Percentiles rank a stretch among this genome's conserved stretches.
Conservation (phyloP, 1,284 basidiomycete genomes). For the Rhodofomes roseus region DNA sequence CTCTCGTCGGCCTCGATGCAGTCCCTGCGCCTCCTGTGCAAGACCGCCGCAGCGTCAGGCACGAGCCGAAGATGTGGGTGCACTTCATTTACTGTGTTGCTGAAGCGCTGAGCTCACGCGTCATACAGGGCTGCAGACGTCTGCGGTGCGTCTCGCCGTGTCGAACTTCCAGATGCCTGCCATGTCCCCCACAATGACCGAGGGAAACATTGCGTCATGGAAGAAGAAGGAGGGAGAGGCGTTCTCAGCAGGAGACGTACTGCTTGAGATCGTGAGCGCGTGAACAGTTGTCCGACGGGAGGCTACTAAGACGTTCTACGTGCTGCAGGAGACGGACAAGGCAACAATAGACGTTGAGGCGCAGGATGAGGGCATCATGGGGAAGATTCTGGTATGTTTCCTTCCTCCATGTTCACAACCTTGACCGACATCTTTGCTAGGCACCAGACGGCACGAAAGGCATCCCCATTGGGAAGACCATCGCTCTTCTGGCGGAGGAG, state of each 20-base stretch:
- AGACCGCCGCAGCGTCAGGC: conserved; percentile 13
- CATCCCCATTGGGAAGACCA: conserved; percentile 83
- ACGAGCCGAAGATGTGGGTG: conserved; percentile 19
- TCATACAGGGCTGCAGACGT: conserved; percentile 54
- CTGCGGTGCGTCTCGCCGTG: conserved; percentile 52
- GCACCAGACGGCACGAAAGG: conserved; percentile 80
- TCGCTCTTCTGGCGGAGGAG: conserved; percentile 94
- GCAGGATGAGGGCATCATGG: conserved; percentile 92
- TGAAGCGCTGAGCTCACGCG: background rate
- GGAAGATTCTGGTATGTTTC: conserved; percentile 80
- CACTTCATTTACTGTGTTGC: too few species aligned
- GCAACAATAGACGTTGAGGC: conserved; percentile 99
- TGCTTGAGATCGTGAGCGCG: conserved; percentile 81
- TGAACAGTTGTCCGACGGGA: conserved; percentile 27
- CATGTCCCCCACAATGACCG: conserved; percentile 99
- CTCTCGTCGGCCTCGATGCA: conserved; percentile 11
- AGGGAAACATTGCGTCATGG: conserved; percentile 92
- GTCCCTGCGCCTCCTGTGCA: conserved; percentile 18
- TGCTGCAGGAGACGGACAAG: conserved; percentile 92
- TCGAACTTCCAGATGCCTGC: conserved; percentile 85
- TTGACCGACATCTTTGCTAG: conserved; percentile 35
- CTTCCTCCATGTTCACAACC: background rate
- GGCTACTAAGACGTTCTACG: background rate
- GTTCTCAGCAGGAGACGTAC: conserved; percentile 84
- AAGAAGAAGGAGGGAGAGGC: conserved; percentile 88